These are phyloP conservation scores for Linaria vulgaris DNA, from an alignment of 257 asterid species.

Conservation along the genomic window DNA sequence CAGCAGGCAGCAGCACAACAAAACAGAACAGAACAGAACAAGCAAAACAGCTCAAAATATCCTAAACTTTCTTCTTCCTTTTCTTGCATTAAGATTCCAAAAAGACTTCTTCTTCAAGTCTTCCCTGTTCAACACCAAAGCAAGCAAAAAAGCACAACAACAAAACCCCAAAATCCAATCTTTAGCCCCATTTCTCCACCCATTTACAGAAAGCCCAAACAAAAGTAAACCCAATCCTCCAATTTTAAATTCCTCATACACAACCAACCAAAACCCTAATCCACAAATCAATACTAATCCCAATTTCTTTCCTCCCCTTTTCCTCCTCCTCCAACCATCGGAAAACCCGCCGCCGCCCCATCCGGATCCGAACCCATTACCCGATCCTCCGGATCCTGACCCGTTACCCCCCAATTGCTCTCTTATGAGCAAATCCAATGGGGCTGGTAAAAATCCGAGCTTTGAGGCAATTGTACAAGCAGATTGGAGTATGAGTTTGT, in stretches of 20 bases:
- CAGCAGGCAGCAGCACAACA: too few relatives aligned
- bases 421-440: conserved; percentile 47
- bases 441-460: conserved; percentile 65
- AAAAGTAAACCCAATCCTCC: conserved; percentile 48
- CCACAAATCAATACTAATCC: conserved; percentile 39
- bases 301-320: conserved; percentile 35
- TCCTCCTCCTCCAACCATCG: conserved; percentile 56
- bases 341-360: conserved; percentile 49
- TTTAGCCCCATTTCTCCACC: conserved; percentile 52
- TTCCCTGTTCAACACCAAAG: conserved; percentile 44
- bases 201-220: conserved; percentile 56
- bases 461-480: conserved; percentile 66
- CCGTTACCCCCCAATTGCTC: conserved; percentile 67
- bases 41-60: conserved; percentile 26
- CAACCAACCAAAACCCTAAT: conserved; percentile 43
- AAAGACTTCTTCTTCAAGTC: conserved; percentile 34
- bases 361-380: conserved; percentile 43
- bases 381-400: conserved; percentile 57
- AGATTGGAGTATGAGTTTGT: conserved; percentile 50
- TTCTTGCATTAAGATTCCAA: not conserved
- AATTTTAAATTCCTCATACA: conserved; percentile 37
- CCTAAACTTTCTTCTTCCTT: conserved; percentile 34
- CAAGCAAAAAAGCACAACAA: conserved; percentile 60
- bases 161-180: conserved; percentile 76
- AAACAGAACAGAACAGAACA: too few relatives aligned